Conservation (phyloP, 192 early-diverging fungal species). For the Backusella westeae region DNA sequence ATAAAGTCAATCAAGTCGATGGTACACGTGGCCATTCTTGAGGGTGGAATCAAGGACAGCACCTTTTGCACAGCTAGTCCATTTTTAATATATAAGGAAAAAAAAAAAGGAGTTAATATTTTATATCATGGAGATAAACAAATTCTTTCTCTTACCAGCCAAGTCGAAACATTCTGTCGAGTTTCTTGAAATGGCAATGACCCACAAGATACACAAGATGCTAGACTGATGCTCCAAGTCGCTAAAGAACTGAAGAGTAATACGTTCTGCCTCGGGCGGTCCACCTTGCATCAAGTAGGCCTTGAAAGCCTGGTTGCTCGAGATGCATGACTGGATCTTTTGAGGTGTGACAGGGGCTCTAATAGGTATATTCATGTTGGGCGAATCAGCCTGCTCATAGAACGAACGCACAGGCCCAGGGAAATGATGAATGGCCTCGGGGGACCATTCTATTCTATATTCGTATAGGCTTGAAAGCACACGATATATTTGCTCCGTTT, state of each 20-base stretch:
- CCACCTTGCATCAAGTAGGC: constrained; percentile 35
- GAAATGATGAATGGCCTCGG: constrained; percentile 50
- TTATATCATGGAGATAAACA: background rate
- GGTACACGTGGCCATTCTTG: constrained; percentile 68
- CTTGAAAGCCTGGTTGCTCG: constrained; percentile 23
- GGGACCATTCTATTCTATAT: constrained; percentile 52
- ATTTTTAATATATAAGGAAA: background rate
- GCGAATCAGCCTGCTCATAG: constrained; percentile 32
- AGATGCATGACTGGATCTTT: constrained; percentile 20
- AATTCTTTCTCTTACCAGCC: constrained; percentile 18
- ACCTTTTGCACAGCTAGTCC: constrained; percentile 55
- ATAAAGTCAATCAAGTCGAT: constrained; percentile 67
- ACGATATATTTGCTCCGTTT: constrained; percentile 42
- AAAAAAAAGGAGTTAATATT: constrained; percentile 1
- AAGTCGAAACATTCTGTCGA: constrained; percentile 28
- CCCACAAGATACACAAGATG: constrained; percentile 70
- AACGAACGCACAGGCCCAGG: constrained; percentile 48
- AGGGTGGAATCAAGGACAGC: constrained; percentile 65
- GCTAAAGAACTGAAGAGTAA: constrained; percentile 54
- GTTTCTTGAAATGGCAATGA: constrained; percentile 42
- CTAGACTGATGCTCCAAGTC: constrained; percentile 57
- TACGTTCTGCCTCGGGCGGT: constrained; percentile 28
- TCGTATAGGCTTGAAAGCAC: constrained; percentile 49
- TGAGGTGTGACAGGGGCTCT: constrained; percentile 11
- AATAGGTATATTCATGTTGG: constrained; percentile 13